Percentiles rank a stretch among this genome's conserved stretches.
Evolutionary conservation across 257 asterid genomes (phyloP).

Genomic region (Solanum chmielewskii): DNA sequence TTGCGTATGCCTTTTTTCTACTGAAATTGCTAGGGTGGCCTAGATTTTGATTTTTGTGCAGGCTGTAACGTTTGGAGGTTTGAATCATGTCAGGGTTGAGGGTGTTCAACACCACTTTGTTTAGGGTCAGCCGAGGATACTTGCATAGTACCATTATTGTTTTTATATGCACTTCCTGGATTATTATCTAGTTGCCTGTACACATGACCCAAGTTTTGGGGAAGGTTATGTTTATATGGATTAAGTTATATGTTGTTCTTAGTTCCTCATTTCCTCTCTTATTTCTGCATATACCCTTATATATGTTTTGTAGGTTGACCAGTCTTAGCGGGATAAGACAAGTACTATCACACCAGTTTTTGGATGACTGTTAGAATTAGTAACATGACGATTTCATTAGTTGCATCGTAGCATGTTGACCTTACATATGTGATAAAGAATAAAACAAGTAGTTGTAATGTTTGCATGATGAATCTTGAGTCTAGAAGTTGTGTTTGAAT

Average conservation of each 20-base stretch:
- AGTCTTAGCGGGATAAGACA: background rate
- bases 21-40: background rate
- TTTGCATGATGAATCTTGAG: background rate
- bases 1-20: background rate
- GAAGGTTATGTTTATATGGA: background rate
- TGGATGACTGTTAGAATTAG: background rate
- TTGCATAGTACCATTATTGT: background rate
- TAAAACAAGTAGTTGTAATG: too few species aligned
- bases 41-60: background rate
- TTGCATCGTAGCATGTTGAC: background rate
- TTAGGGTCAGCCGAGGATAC: background rate
- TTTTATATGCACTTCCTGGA: background rate
- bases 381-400: too few species aligned
- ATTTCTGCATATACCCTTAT: background rate
- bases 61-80: background rate
- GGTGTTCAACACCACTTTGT: background rate
- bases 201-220: background rate
- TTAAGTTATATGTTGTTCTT: background rate
- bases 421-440: background rate
- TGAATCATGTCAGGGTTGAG: background rate
- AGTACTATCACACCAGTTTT: background rate
- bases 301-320: too few species aligned
- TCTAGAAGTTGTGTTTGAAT: background rate
- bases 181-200: too few species aligned
- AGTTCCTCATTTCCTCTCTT: background rate